phyloP scores from a whole-genome alignment of 805 yeast genomes.

The Lachancea lanzarotensis region DNA sequence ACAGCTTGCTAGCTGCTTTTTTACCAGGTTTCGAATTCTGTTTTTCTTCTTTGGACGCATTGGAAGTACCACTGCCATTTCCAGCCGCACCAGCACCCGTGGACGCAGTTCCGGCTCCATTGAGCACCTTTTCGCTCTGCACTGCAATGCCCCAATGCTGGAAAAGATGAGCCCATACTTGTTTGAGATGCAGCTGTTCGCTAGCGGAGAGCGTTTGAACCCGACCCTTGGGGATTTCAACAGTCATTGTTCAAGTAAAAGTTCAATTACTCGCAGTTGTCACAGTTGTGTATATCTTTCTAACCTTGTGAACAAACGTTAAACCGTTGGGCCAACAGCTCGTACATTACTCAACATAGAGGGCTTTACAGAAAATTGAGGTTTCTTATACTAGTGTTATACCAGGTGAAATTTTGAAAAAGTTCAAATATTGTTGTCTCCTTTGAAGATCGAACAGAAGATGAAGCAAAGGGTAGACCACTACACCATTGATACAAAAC shows the following conservation, averaged over 20 bases:
- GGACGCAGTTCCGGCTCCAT: too few relatives aligned
- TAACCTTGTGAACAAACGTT: too few relatives aligned
- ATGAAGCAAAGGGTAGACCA: too few relatives aligned
- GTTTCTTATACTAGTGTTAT: too few relatives aligned
- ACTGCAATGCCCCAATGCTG: conserved; percentile 51
- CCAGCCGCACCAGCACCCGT: not conserved
- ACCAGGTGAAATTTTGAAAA: too few relatives aligned
- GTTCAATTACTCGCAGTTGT: not conserved
- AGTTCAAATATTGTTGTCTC: too few relatives aligned
- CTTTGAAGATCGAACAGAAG: too few relatives aligned
- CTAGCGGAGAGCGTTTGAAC: conserved; percentile 43
- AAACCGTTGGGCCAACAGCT: not conserved
- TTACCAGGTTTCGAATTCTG: conserved; percentile 2
- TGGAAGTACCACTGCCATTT: not conserved
- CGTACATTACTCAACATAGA: not conserved
- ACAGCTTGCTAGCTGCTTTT: conserved; percentile 12
- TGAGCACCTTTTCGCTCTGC: conserved; percentile 22
- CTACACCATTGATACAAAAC: too few relatives aligned
- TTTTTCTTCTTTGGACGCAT: not conserved
- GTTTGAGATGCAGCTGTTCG: conserved; percentile 60
- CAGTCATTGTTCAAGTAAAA: not conserved
- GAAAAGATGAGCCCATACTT: conserved; percentile 61
- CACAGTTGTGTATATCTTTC: not conserved
- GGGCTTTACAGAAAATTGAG: too few relatives aligned
- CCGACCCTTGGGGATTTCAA: conserved; percentile 35